Conservation (phyloP, 306 rosid genomes). For the Vigna reflexopilosa region DNA sequence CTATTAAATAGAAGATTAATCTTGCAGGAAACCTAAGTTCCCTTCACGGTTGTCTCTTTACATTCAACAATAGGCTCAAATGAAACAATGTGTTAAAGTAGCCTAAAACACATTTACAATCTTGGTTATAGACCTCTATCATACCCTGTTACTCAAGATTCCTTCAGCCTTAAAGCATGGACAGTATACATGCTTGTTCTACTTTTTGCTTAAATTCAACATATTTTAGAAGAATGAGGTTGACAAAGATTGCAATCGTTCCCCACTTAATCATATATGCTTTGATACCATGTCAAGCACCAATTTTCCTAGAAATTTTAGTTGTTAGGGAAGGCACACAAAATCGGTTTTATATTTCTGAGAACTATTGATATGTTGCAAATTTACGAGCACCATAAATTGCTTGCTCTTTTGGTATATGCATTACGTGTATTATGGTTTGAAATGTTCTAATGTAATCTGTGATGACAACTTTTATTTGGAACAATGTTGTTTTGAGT, state of each 20-base stretch:
- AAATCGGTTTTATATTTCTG: background rate
- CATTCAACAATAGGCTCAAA: no score
- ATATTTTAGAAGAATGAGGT: no score
- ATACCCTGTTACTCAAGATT: background rate
- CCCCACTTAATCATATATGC: background rate
- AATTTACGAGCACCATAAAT: background rate
- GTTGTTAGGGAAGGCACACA: background rate
- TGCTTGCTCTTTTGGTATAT: background rate
- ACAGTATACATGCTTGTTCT: background rate
- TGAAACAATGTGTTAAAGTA: no score
- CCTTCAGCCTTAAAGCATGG: background rate
- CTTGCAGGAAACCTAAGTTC: background rate
- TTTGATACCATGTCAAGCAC: background rate
- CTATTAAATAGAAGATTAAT: constrained; percentile 28
- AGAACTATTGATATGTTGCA: background rate
- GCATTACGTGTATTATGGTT: background rate
- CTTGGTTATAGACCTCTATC: no score
- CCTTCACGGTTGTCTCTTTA: no score
- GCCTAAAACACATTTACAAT: no score
- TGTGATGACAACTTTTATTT: background rate
- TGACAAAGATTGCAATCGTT: background rate
- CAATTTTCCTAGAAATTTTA: background rate
- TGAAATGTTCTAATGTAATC: background rate
- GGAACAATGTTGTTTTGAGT: background rate
- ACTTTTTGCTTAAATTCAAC: background rate